Percentiles rank a stretch among this genome's conserved stretches.
Evolutionary conservation across 2,329 filamentous ascomycete genomes (phyloP).

Genomic region (Fusarium succisae): DNA sequence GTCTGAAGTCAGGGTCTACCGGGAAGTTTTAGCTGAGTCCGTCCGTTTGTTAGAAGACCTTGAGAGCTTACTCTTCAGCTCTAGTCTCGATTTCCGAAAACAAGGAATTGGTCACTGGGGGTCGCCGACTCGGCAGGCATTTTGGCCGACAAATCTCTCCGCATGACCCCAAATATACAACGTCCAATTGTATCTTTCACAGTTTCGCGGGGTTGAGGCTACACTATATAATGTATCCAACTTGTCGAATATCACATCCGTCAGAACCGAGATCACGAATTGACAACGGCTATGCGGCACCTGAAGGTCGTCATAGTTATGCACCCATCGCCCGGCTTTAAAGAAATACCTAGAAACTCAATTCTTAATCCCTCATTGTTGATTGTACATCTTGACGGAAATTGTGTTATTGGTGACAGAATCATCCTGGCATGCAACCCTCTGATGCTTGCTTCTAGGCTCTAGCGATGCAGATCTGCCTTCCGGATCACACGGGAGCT

Average conservation of each 20-base stretch:
- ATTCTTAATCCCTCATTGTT: conserved; percentile 4
- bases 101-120: neutral
- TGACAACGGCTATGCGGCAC: neutral
- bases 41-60: neutral
- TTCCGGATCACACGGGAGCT: neutral
- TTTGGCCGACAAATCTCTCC: neutral
- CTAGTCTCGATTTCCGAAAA: neutral
- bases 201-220: neutral
- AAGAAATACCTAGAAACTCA: neutral
- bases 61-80: neutral
- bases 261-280: conserved; percentile 14
- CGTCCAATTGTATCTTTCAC: neutral
- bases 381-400: neutral
- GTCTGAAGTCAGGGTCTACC: neutral
- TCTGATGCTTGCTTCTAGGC: neutral
- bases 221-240: conserved; percentile 1
- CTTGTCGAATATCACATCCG: conserved; percentile 3
- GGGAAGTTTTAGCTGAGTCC: neutral
- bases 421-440: neutral
- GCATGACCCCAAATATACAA: neutral
- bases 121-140: neutral
- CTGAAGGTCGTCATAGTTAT: conserved; percentile 5
- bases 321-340: neutral
- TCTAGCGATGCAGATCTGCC: neutral
- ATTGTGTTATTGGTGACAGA: neutral